Evolutionary conservation across 441 rosid species (phyloP), one percentile per base, ranked within the genome.

Genomic region (Raphanus hybrid): DNA sequence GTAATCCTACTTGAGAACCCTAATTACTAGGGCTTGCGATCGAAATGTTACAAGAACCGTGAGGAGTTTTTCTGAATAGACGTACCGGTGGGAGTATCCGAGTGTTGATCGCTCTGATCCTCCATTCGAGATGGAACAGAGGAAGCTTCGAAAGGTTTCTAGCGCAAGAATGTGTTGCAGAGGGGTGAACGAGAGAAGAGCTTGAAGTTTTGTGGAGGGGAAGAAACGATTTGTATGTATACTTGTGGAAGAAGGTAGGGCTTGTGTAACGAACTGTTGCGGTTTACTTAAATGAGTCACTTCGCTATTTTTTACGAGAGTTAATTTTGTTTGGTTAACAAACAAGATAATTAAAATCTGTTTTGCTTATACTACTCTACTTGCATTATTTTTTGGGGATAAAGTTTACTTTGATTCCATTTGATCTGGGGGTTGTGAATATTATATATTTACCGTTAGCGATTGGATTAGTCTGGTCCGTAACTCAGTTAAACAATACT

Each of bases 161-260:
- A 1, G 64, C 26, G 54, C 70, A 14, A 55, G 59, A 65, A 54
- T 3, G 48, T 58, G 73, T 29, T 68, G 67, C 64, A 37, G 70
- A 43, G 50, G 50, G 54, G 54, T 61, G 79, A 69, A 50, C 2
- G 37, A 37, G 70, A 35, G 14, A 27, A 48, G 72, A 75, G 59
- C 3, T 5, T 8, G 10, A 12, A 58, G 70, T 37, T 55, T 29
- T 10, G 50, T n/a, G 55, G 55, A 14, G 58, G 0, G 48, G 50
- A 37, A 29, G 58, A 70, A 41, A 64, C 16, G 50, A 8, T 27
- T 70, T 64, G 39, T 63, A 29, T 37, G 41, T 27, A 29, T 29
- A 39, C 75, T 63, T 76, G 80, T 69, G 45, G 50, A 63, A 76
- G 16, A 70, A 70, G 79, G 71, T 76, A 60, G 15, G 16, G 73